Percentiles rank a stretch among this genome's conserved stretches.
Conservation (phyloP, 2,329 filamentous ascomycete genomes). For the Macroventuria anomochaeta region DNA sequence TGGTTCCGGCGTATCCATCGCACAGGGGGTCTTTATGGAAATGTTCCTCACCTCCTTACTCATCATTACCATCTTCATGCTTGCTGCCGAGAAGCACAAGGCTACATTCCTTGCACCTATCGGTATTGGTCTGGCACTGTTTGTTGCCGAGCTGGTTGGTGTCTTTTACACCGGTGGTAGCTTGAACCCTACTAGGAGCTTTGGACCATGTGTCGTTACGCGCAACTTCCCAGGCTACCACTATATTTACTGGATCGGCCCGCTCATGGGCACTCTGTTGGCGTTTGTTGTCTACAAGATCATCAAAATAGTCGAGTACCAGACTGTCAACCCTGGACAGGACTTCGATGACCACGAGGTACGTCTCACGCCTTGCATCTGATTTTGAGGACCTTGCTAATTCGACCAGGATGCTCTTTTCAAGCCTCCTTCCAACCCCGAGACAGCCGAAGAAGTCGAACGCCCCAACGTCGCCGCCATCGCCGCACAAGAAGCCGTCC, state of each 20-base stretch:
- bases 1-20: constrained; percentile 36
- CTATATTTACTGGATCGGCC: constrained; percentile 54
- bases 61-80: constrained; percentile 60
- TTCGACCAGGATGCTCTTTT: constrained; percentile 34
- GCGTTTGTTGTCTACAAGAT: constrained; percentile 50
- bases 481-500: constrained; percentile 31
- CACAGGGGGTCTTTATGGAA: constrained; percentile 49
- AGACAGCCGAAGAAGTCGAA: constrained; percentile 34
- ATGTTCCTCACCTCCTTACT: constrained; percentile 50
- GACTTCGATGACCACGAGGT: constrained; percentile 49
- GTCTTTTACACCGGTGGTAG: constrained; percentile 54
- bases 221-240: constrained; percentile 48
- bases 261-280: constrained; percentile 45
- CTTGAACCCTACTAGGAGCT: constrained; percentile 51
- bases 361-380: not conserved
- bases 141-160: constrained; percentile 63
- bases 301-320: constrained; percentile 51
- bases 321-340: constrained; percentile 52
- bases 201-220: constrained; percentile 52
- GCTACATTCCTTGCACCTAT: constrained; percentile 74
- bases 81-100: constrained; percentile 76
- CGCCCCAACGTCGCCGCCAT: constrained; percentile 42
- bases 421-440: constrained; percentile 36
- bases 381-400: not conserved
- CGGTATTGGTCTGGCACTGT: constrained; percentile 74